Evolutionary conservation across 257 asterid genomes (phyloP).

Genomic region (Capsicum pubescens): DNA sequence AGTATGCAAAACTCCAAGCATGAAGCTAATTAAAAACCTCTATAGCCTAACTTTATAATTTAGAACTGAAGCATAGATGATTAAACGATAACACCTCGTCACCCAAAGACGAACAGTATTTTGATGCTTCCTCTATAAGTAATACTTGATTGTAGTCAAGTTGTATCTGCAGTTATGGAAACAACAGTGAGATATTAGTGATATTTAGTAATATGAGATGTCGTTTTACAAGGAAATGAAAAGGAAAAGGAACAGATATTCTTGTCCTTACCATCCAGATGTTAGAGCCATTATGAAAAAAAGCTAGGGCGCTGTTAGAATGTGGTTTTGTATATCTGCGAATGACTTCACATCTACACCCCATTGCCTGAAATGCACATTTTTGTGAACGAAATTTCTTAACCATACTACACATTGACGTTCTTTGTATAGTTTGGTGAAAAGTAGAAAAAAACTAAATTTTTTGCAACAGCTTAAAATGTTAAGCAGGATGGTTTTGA

Average conservation of each 20-base stretch:
- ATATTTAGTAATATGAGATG: background rate
- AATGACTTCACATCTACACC: conserved; percentile 79
- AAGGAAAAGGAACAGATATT: background rate
- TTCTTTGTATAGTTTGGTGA: background rate
- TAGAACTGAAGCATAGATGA: background rate
- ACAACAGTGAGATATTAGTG: background rate
- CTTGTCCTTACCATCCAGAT: conserved; percentile 24
- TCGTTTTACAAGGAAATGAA: background rate
- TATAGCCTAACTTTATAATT: background rate
- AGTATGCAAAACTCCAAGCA: background rate
- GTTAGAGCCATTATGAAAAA: background rate
- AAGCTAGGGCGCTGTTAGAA: conserved; percentile 37
- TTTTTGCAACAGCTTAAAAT: background rate
- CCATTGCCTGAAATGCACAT: conserved; percentile 72
- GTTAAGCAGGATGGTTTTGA: background rate
- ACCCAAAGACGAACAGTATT: background rate
- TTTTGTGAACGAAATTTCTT: background rate
- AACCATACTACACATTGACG: background rate
- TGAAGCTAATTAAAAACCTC: background rate
- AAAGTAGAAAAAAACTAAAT: background rate
- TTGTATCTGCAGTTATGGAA: conserved; percentile 17
- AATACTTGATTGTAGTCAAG: background rate
- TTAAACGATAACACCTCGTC: background rate
- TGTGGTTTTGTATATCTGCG: conserved; percentile 62
- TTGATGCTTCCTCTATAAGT: background rate